phyloP scores from a whole-genome alignment of 129 eudicot genomes.

The Logfia minima region DNA sequence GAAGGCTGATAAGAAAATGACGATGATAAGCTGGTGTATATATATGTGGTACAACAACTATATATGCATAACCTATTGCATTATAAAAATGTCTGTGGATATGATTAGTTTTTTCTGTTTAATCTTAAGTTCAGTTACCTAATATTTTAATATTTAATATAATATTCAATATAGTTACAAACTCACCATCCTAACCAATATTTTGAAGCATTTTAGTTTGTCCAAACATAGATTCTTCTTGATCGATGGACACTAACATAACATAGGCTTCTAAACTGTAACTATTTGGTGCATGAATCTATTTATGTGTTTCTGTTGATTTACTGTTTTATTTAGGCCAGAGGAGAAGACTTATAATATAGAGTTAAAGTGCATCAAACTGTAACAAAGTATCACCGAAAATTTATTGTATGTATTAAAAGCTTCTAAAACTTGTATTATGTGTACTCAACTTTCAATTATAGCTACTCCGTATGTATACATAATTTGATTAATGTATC shows the following conservation, averaged over 20 bases:
- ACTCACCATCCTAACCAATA: background rate
- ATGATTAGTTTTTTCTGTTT: background rate
- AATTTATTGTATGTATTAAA: too few relatives aligned
- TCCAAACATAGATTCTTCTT: background rate
- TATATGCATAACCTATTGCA: background rate
- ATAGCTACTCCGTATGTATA: too few relatives aligned
- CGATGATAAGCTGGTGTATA: conserved; percentile 21
- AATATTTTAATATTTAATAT: background rate
- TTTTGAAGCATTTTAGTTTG: background rate
- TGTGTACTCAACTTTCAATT: too few relatives aligned
- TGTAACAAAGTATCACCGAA: too few relatives aligned
- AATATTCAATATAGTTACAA: background rate
- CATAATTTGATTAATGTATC: too few relatives aligned
- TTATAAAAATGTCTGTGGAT: background rate
- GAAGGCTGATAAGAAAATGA: conserved; percentile 5
- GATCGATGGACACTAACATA: background rate
- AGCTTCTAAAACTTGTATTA: too few relatives aligned
- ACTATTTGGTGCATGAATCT: background rate
- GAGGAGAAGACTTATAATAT: too few relatives aligned
- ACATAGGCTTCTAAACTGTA: background rate
- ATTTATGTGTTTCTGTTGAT: too few relatives aligned
- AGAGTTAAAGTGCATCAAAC: too few relatives aligned
- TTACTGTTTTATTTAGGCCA: too few relatives aligned
- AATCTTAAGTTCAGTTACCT: background rate
- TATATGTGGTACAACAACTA: conserved; percentile 9